A percentile compares a stretch with the other conserved stretches of the same genome.
Evolutionary conservation across 1,284 basidiomycete genomes (phyloP).

Genomic region (Mycena citricolor): DNA sequence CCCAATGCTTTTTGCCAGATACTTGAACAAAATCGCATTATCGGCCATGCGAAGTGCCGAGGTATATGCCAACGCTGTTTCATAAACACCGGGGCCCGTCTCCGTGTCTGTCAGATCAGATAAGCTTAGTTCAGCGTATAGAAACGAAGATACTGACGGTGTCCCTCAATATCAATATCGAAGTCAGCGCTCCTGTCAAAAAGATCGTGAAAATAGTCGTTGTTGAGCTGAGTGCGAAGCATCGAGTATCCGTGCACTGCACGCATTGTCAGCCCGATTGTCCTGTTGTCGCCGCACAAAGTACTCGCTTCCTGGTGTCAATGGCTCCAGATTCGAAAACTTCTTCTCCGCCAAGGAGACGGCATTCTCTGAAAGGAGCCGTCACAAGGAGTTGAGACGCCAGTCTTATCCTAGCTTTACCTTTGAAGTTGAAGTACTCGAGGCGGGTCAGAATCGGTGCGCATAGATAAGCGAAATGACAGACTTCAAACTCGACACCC

Average conservation of each 20-base stretch:
- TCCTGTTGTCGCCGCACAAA: constrained; percentile 13
- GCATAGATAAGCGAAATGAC: constrained; percentile 22
- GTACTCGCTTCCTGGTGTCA: constrained; percentile 87
- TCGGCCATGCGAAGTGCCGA: constrained; percentile 87
- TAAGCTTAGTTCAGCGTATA: neutral
- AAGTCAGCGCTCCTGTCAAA: constrained; percentile 80
- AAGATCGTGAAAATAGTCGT: constrained; percentile 86
- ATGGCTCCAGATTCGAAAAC: constrained; percentile 70
- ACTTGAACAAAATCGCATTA: constrained; percentile 93
- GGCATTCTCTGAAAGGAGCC: no score
- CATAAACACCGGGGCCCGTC: constrained; percentile 91
- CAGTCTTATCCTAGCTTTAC: no score
- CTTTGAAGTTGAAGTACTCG: constrained; percentile 96
- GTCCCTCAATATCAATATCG: constrained; percentile 85
- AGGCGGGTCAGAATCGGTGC: constrained; percentile 7
- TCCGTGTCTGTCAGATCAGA: constrained; percentile 77
- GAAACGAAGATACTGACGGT: constrained; percentile 67
- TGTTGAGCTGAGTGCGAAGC: constrained; percentile 85
- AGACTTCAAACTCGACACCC: constrained; percentile 90
- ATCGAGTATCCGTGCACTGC: constrained; percentile 92
- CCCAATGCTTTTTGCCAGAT: constrained; percentile 87
- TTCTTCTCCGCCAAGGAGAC: constrained; percentile 79
- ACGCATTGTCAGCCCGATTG: constrained; percentile 1
- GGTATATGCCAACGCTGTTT: constrained; percentile 93
- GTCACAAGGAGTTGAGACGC: no score